phyloP scores from a whole-genome alignment of 768 basidiomycete species.

The Fomitopsis serialis region DNA sequence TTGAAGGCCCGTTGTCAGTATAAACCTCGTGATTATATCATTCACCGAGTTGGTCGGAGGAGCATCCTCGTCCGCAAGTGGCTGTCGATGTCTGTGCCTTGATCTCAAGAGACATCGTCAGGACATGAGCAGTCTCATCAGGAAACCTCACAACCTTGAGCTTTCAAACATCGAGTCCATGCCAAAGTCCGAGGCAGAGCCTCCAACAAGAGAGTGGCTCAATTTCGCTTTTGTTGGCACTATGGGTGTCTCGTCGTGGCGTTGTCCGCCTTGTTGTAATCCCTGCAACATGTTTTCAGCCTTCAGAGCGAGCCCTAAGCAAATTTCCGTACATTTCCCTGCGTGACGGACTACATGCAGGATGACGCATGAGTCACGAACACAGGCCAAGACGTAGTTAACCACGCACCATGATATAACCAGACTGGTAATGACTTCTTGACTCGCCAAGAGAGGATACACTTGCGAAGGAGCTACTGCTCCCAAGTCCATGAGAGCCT shows the following conservation, averaged over 20 bases:
- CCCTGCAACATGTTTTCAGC: constrained; percentile 12
- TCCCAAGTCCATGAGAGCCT: constrained; percentile 13
- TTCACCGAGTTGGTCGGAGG: constrained; percentile 72
- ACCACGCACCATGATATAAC: constrained; percentile 67
- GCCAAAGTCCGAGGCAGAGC: constrained; percentile 67
- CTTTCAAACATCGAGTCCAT: constrained; percentile 85
- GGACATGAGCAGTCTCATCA: background rate
- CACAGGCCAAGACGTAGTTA: background rate
- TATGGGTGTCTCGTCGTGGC: constrained; percentile 67
- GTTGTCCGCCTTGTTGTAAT: constrained; percentile 50
- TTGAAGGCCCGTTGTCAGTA: constrained; percentile 33
- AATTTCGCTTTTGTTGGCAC: constrained; percentile 80
- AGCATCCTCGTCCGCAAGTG: constrained; percentile 71
- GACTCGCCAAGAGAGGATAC: constrained; percentile 56
- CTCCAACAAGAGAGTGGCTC: constrained; percentile 61
- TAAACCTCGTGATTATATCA: constrained; percentile 64
- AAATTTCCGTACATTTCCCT: constrained; percentile 41
- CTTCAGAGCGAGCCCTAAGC: background rate
- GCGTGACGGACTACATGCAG: constrained; percentile 50
- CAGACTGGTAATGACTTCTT: constrained; percentile 73
- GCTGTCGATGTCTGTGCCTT: constrained; percentile 49
- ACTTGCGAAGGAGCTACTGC: constrained; percentile 27
- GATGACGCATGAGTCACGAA: background rate
- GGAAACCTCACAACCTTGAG: constrained; percentile 35
- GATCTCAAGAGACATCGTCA: background rate